Evolutionary conservation across 192 early-diverging fungal genomes (phyloP).

Genomic region (Allomyces macrogynus): DNA sequence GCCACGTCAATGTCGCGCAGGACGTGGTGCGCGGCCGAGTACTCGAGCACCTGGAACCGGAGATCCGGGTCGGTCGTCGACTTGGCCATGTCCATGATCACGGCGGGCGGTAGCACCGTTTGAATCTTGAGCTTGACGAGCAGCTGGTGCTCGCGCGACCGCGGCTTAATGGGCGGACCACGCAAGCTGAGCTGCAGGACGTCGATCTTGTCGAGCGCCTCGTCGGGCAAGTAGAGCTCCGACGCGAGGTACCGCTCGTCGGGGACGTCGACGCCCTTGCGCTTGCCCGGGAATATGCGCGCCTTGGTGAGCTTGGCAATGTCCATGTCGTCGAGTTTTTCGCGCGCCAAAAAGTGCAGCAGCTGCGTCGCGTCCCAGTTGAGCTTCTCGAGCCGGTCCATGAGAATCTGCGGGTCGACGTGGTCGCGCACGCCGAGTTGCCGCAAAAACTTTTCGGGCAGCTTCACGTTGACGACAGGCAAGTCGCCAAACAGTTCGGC

Average conservation of each 20-base stretch:
- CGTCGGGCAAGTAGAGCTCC: constrained; percentile 4
- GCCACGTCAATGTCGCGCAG: too few relatives aligned
- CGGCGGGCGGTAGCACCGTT: not conserved
- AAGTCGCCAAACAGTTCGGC: constrained; percentile 71
- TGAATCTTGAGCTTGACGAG: too few relatives aligned
- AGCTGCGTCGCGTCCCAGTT: too few relatives aligned
- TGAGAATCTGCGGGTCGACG: constrained; percentile 16
- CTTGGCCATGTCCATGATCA: not conserved
- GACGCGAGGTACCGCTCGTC: not conserved
- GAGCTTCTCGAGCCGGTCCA: too few relatives aligned
- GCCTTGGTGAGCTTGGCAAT: not conserved
- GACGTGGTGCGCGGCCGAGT: too few relatives aligned
- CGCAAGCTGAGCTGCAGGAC: not conserved
- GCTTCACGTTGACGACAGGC: constrained; percentile 41
- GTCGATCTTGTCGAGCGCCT: not conserved
- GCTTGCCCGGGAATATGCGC: constrained; percentile 1
- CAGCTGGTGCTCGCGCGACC: too few relatives aligned
- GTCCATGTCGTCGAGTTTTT: too few relatives aligned
- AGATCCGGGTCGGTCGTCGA: constrained; percentile 9
- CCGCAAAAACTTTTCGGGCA: constrained; percentile 21
- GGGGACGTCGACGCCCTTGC: not conserved
- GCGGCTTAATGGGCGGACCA: too few relatives aligned
- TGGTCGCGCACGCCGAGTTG: constrained; percentile 23
- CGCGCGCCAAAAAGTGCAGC: too few relatives aligned
- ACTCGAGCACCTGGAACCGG: constrained; percentile 14